phyloP scores from a whole-genome alignment of 23 red algal genomes.

The Agarophyton chilense region DNA sequence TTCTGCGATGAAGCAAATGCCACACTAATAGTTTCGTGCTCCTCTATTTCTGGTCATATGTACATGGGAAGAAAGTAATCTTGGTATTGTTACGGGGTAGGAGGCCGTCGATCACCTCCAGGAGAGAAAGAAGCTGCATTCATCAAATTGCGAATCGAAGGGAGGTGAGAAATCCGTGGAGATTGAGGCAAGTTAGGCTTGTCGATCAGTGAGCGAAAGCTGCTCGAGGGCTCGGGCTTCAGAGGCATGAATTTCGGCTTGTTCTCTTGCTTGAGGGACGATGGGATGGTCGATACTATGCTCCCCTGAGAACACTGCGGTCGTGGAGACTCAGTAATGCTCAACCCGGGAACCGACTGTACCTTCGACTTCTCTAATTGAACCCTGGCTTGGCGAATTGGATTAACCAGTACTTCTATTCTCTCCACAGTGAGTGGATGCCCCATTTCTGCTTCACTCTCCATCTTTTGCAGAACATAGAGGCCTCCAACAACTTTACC shows the following conservation, averaged over 20 bases:
- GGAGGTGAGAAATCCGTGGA: background rate
- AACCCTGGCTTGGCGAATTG: constrained; percentile 29
- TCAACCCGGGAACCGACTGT: too few species aligned
- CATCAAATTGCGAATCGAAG: constrained; percentile 10
- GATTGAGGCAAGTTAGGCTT: background rate
- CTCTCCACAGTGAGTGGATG: constrained; percentile 57
- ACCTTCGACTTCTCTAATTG: constrained; percentile 32
- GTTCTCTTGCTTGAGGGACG: background rate
- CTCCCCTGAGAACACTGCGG: background rate
- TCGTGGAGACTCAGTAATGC: background rate
- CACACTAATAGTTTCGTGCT: too few species aligned
- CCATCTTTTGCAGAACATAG: constrained; percentile 61
- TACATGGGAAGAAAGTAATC: background rate
- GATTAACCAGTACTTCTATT: constrained; percentile 61
- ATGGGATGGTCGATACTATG: background rate
- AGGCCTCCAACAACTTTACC: constrained; percentile 67
- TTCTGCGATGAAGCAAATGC: too few species aligned
- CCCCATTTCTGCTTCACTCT: constrained; percentile 55
- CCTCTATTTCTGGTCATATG: too few species aligned
- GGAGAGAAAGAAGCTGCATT: constrained; percentile 4
- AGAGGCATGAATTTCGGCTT: background rate
- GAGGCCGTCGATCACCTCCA: background rate
- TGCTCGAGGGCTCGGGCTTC: background rate
- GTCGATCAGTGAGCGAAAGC: background rate
- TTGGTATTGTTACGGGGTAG: background rate